A percentile compares a stretch with the other conserved stretches of the same genome.
Evolutionary conservation across 352 stramenopile genomes (phyloP).

Genomic region (Phytopythium delawarense): DNA sequence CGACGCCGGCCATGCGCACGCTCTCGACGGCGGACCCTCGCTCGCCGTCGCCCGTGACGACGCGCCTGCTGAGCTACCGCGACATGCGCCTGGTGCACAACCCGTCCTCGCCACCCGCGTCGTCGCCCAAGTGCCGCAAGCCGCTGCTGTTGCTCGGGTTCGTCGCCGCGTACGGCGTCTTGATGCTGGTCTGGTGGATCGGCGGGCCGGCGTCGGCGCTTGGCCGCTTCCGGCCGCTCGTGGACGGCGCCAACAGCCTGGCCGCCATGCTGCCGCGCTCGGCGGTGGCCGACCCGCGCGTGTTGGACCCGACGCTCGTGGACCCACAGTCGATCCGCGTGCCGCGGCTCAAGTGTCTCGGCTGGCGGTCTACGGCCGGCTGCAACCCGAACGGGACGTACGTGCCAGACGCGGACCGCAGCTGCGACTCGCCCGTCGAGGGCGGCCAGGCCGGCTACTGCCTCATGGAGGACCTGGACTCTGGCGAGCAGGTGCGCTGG

Average conservation of each 20-base stretch:
- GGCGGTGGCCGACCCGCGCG: not conserved
- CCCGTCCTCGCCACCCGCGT: not conserved
- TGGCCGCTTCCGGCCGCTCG: not conserved
- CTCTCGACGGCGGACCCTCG: not conserved
- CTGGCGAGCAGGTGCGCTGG: conserved; percentile 30
- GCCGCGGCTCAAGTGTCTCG: conserved; percentile 26
- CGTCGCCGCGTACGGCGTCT: not conserved
- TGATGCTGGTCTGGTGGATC: conserved; percentile 1
- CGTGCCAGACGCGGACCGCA: conserved; percentile 14
- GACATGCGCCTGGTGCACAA: not conserved
- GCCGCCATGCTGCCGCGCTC: not conserved
- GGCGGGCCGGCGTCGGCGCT: not conserved
- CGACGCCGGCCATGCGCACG: not conserved
- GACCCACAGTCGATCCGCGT: conserved; percentile 11
- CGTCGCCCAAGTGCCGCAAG: not conserved
- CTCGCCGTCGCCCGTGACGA: conserved; percentile 2
- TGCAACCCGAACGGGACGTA: conserved; percentile 21
- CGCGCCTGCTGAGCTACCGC: not conserved
- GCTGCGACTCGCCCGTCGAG: conserved; percentile 22
- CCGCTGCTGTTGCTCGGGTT: not conserved
- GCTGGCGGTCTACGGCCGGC: conserved; percentile 18
- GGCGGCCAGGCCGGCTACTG: conserved; percentile 47
- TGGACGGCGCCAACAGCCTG: not conserved
- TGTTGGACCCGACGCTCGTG: conserved; percentile 7
- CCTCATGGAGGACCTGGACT: conserved; percentile 27